Conservation (phyloP, 345 rosid genomes). For the Ceriops tagal region DNA sequence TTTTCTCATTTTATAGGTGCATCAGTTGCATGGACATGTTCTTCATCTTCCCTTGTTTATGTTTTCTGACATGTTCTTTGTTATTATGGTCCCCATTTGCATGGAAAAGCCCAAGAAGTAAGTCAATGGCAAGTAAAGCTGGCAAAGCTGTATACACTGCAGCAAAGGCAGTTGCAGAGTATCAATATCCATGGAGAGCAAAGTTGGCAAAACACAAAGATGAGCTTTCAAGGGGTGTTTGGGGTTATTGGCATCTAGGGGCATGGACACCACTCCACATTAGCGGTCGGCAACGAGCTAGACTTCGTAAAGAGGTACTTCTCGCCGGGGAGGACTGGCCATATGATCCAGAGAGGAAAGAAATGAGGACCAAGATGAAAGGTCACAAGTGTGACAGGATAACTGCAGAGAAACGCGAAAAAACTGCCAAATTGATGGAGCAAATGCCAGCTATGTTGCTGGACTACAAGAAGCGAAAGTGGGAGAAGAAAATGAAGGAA, state of each 20-base stretch:
- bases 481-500: constrained; percentile 96
- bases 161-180: constrained; percentile 48
- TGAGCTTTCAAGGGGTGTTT: constrained; percentile 79
- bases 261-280: constrained; percentile 88
- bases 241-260: constrained; percentile 93
- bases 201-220: constrained; percentile 64
- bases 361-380: constrained; percentile 75
- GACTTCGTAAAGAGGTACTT: constrained; percentile 83
- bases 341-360: constrained; percentile 84
- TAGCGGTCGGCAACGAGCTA: constrained; percentile 79
- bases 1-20: no score
- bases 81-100: background rate
- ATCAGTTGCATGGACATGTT: no score
- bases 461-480: constrained; percentile 86
- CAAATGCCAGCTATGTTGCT: constrained; percentile 82
- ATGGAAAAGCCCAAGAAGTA: background rate
- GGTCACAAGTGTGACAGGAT: constrained; percentile 84
- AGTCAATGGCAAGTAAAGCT: constrained; percentile 70
- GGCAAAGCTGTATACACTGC: constrained; percentile 63
- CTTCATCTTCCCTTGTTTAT: no score
- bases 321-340: constrained; percentile 77
- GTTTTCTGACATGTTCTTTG: background rate
- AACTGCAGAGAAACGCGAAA: constrained; percentile 76
- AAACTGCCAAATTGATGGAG: constrained; percentile 77
- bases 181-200: constrained; percentile 81